Evolutionary conservation across 495 filamentous ascomycete genomes (phyloP).

Genomic region (Podospora pseudocomata): DNA sequence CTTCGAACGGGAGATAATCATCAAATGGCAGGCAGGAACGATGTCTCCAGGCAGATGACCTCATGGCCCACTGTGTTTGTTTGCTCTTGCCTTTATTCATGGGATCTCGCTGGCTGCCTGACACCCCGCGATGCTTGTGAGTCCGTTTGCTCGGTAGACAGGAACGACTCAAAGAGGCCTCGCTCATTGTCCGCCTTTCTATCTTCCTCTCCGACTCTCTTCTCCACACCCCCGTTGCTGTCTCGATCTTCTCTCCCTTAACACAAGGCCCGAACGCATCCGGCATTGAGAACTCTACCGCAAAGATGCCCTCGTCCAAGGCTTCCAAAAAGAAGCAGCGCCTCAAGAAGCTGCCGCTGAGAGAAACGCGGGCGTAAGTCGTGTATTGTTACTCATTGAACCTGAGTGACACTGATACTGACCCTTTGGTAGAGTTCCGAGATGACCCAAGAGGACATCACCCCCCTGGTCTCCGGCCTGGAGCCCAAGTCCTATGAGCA

Average conservation of each 20-base stretch:
- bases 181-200: too few relatives aligned
- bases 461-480: neutral
- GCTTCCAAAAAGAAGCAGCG: neutral
- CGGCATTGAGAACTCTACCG: neutral
- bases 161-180: too few relatives aligned
- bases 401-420: neutral
- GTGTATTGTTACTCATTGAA: neutral
- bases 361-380: neutral
- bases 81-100: neutral
- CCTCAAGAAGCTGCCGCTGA: neutral
- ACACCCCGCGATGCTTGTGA: neutral
- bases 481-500: neutral
- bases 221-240: neutral
- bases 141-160: neutral
- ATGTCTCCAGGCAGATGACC: neutral
- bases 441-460: neutral
- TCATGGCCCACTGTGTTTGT: neutral
- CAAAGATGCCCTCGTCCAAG: neutral
- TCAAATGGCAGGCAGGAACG: neutral
- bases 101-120: neutral
- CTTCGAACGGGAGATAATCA: too few relatives aligned
- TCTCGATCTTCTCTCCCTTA: neutral
- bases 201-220: neutral
- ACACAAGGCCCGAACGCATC: neutral
- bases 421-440: neutral